These are phyloP conservation scores for Myriosclerotinia scirpicola DNA, from an alignment of 2,329 filamentous ascomycete species.

Conservation along the genomic window DNA sequence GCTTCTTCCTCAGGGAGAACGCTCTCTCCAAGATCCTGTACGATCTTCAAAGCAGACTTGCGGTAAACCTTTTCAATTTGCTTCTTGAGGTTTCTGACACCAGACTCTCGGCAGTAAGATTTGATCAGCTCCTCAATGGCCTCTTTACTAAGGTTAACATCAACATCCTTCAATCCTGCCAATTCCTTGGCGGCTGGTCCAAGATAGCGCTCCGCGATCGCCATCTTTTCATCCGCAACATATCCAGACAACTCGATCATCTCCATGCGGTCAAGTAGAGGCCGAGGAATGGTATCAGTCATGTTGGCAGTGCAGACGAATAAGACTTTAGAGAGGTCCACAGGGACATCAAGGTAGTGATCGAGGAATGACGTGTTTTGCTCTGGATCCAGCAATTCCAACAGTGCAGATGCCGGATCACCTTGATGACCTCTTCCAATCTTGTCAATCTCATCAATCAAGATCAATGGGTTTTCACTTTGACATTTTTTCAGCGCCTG, in stretches of 20 bases:
- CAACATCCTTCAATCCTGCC: constrained; percentile 83
- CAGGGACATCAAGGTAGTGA: constrained; percentile 97
- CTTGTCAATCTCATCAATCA: constrained; percentile 98
- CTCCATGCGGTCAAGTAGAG: constrained; percentile 95
- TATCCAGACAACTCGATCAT: constrained; percentile 95
- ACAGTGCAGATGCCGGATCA: constrained; percentile 88
- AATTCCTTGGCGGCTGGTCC: constrained; percentile 92
- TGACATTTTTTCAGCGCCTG: constrained; percentile 99
- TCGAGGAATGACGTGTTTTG: constrained; percentile 97
- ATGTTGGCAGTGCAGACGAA: constrained; percentile 99
- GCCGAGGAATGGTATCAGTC: constrained; percentile 95
- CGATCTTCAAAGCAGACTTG: constrained; percentile 95
- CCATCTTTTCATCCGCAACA: constrained; percentile 98
- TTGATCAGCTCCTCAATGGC: constrained; percentile 98
- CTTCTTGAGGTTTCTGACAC: constrained; percentile 97
- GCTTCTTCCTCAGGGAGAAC: constrained; percentile 77
- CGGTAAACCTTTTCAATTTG: constrained; percentile 99
- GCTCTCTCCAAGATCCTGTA: constrained; percentile 88
- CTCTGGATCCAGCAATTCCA: constrained; percentile 93
- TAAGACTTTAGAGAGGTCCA: constrained; percentile 94
- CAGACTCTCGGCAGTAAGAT: constrained; percentile 95
- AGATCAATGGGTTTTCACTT: constrained; percentile 93
- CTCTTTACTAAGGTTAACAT: constrained; percentile 81
- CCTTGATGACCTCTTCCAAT: constrained; percentile 96
- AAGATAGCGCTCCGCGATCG: constrained; percentile 91